Evolutionary conservation across 352 stramenopile species (phyloP).

Genomic region (Globisporangium canariense): DNA sequence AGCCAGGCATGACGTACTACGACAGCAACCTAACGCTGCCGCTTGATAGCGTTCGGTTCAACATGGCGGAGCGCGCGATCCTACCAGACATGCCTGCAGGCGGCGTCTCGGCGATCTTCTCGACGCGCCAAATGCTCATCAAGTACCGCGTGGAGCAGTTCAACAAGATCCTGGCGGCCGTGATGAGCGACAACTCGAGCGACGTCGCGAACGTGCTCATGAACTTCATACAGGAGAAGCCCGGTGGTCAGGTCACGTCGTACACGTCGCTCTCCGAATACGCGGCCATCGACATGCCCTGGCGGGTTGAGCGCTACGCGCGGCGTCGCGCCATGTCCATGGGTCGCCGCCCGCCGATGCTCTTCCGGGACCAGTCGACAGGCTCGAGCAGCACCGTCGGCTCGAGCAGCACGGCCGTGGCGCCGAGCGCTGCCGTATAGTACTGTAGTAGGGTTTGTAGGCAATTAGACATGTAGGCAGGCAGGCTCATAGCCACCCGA

Average conservation of each 20-base stretch:
- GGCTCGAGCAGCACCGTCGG: neutral
- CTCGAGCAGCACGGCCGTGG: neutral
- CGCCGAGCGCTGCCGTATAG: neutral
- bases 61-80: conserved; percentile 39
- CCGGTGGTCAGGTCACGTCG: conserved; percentile 40
- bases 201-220: conserved; percentile 60
- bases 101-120: conserved; percentile 62
- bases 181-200: conserved; percentile 59
- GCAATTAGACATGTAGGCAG: neutral
- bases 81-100: conserved; percentile 49
- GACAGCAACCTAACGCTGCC: conserved; percentile 41
- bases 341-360: conserved; percentile 32
- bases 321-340: conserved; percentile 62
- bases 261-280: conserved; percentile 79
- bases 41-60: conserved; percentile 54
- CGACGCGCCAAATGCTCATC: conserved; percentile 55
- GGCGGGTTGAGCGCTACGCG: conserved; percentile 59
- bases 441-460: neutral
- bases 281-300: conserved; percentile 62
- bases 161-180: conserved; percentile 64
- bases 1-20: conserved; percentile 32
- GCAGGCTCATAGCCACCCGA: neutral
- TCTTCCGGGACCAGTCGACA: conserved; percentile 27
- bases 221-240: conserved; percentile 80
- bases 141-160: conserved; percentile 64